Evolutionary conservation across 1,284 basidiomycete genomes (phyloP).

Genomic region (Mycena sp.): DNA sequence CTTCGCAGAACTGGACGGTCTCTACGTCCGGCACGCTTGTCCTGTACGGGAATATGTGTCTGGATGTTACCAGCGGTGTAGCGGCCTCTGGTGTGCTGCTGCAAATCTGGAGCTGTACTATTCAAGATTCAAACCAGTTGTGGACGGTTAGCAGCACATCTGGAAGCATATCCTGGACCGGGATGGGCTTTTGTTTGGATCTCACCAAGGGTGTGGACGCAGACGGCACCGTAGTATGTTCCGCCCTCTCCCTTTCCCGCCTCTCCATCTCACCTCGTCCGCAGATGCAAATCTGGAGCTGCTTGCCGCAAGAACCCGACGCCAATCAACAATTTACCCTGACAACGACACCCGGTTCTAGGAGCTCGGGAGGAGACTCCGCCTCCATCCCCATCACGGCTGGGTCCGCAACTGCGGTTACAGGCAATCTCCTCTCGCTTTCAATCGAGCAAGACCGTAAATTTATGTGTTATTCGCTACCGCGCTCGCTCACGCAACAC

Average conservation of each 20-base stretch:
- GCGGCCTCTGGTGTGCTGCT: constrained; percentile 52
- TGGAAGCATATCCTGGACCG: constrained; percentile 20
- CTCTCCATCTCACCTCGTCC: constrained; percentile 9
- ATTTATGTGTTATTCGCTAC: constrained; percentile 5
- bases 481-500: constrained; percentile 1
- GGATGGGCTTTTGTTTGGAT: constrained; percentile 12
- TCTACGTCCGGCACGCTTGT: constrained; percentile 45
- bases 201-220: constrained; percentile 13
- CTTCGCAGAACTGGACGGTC: constrained; percentile 57
- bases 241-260: constrained; percentile 6
- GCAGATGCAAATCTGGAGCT: constrained; percentile 22
- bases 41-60: constrained; percentile 56
- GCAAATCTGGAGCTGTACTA: constrained; percentile 55
- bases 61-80: constrained; percentile 53
- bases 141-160: constrained; percentile 13
- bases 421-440: constrained; percentile 57
- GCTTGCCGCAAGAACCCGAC: constrained; percentile 8
- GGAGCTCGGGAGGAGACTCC: constrained; percentile 8
- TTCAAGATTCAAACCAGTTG: constrained; percentile 11
- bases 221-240: constrained; percentile 16
- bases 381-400: constrained; percentile 17
- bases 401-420: constrained; percentile 14
- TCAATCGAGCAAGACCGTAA: constrained; percentile 69
- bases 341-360: constrained; percentile 17
- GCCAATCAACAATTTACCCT: constrained; percentile 19